Percentiles rank a stretch among this genome's conserved stretches.
Conservation (phyloP, 371 early-diverging fungal genomes). For the Mucor piriformis region DNA sequence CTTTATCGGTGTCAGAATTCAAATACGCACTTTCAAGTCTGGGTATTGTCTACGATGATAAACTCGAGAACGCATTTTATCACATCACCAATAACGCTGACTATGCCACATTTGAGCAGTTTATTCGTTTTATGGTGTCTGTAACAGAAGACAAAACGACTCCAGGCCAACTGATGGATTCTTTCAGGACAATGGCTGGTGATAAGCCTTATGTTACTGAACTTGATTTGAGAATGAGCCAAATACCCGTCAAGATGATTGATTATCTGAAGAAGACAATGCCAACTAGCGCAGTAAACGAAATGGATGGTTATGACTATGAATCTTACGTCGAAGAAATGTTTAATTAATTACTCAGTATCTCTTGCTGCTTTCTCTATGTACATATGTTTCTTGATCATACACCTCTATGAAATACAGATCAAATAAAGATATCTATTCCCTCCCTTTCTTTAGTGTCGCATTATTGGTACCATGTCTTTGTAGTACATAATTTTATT, state of each 20-base stretch:
- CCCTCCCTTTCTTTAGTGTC: too few relatives aligned
- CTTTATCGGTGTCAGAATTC: slow-evolving; percentile 80
- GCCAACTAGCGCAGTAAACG: slow-evolving; percentile 54
- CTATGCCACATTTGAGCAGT: slow-evolving; percentile 84
- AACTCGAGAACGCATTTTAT: slow-evolving; percentile 69
- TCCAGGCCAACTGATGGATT: slow-evolving; percentile 82
- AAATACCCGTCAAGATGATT: slow-evolving; percentile 70
- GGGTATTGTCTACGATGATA: slow-evolving; percentile 76
- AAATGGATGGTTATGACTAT: slow-evolving; percentile 74
- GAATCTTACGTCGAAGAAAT: slow-evolving; percentile 67
- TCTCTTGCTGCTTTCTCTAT: too few relatives aligned
- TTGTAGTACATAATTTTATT: too few relatives aligned
- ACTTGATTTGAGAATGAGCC: slow-evolving; percentile 68
- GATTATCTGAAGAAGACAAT: slow-evolving; percentile 74
- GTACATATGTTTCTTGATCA: too few relatives aligned
- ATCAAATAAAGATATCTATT: too few relatives aligned
- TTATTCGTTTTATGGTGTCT: slow-evolving; percentile 83
- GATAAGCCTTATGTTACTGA: slow-evolving; percentile 85
- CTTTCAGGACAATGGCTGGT: slow-evolving; percentile 85
- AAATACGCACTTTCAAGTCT: slow-evolving; percentile 84
- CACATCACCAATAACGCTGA: slow-evolving; percentile 64
- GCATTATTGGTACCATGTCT: too few relatives aligned
- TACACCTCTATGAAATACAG: too few relatives aligned
- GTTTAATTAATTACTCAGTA: slow-evolving; percentile 46
- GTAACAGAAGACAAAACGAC: slow-evolving; percentile 91